Evolutionary conservation across 1,284 basidiomycete species (phyloP).

Genomic region (Ceratobasidium sp.): DNA sequence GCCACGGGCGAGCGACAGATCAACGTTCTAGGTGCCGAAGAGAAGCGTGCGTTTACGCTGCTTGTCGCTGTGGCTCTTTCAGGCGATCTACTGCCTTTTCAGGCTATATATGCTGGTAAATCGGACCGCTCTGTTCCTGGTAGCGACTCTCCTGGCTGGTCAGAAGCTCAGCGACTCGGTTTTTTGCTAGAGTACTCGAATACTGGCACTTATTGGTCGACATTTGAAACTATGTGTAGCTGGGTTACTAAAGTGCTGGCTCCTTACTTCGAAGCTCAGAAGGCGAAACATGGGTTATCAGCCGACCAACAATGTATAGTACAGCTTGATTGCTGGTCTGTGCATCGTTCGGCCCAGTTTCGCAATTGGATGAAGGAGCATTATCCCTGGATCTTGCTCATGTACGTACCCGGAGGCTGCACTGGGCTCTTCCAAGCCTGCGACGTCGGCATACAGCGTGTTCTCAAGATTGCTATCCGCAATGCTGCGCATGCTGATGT

Average conservation of each 20-base stretch:
- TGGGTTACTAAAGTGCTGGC: constrained; percentile 57
- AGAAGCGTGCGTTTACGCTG: constrained; percentile 20
- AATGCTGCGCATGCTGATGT: constrained; percentile 55
- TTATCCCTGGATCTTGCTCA: constrained; percentile 51
- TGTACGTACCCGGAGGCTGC: constrained; percentile 52
- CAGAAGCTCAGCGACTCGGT: constrained; percentile 52
- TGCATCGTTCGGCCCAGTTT: constrained; percentile 58
- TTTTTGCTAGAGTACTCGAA: constrained; percentile 55
- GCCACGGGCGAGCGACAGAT: constrained; percentile 2
- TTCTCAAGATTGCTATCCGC: constrained; percentile 54
- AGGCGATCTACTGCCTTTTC: constrained; percentile 13
- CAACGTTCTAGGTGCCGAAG: constrained; percentile 16
- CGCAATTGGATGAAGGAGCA: constrained; percentile 52
- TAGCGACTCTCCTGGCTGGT: constrained; percentile 18
- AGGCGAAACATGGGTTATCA: constrained; percentile 38
- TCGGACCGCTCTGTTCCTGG: constrained; percentile 51
- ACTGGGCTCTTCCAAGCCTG: constrained; percentile 54
- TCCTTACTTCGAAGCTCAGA: constrained; percentile 56
- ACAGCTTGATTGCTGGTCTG: constrained; percentile 59
- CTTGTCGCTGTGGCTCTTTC: neutral
- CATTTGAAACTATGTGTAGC: constrained; percentile 56
- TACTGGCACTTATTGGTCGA: constrained; percentile 61
- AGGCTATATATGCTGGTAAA: constrained; percentile 27
- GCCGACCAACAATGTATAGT: constrained; percentile 50
- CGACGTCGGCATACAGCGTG: constrained; percentile 56